Conservation (phyloP, 2,329 filamentous ascomycete species). For the Diplocarpon rosae region DNA sequence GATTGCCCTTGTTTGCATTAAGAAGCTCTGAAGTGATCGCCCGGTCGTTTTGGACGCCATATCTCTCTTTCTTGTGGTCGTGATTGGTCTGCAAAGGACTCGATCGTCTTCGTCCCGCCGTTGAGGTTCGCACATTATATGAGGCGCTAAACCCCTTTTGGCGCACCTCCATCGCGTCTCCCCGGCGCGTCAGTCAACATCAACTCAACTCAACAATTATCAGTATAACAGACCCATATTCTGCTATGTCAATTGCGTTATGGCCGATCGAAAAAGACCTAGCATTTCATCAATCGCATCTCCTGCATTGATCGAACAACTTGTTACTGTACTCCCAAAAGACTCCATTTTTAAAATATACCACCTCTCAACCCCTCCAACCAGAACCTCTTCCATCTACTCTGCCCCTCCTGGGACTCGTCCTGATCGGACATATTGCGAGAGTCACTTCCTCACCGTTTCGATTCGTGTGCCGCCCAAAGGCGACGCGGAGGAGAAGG, state of each 20-base stretch:
- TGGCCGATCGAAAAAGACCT: conserved; percentile 22
- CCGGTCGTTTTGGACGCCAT: conserved; percentile 39
- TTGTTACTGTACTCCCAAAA: conserved; percentile 37
- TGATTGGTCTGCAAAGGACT: neutral
- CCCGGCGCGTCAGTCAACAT: neutral
- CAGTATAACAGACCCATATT: conserved; percentile 4
- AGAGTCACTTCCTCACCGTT: conserved; percentile 66
- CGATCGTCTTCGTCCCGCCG: neutral
- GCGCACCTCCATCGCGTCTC: conserved; percentile 12
- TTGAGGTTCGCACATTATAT: conserved; percentile 15
- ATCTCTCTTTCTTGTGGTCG: conserved; percentile 15
- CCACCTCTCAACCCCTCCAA: conserved; percentile 80
- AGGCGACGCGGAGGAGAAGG: conserved; percentile 17
- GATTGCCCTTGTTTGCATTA: conserved; percentile 22
- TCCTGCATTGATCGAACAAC: conserved; percentile 21
- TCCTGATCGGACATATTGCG: conserved; percentile 71
- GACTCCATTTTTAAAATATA: conserved; percentile 56
- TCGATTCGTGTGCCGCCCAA: conserved; percentile 31
- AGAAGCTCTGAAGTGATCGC: conserved; percentile 29
- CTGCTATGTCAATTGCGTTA: conserved; percentile 20
- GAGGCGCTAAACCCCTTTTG: conserved; percentile 11
- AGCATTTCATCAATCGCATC: conserved; percentile 16
- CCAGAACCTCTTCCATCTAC: conserved; percentile 63
- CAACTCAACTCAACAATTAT: neutral
- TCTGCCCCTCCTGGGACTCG: conserved; percentile 61